Percentiles rank a stretch among this genome's conserved stretches.
Conservation (phyloP, 2,329 filamentous ascomycete genomes). For the Trichoderma guizhouense region DNA sequence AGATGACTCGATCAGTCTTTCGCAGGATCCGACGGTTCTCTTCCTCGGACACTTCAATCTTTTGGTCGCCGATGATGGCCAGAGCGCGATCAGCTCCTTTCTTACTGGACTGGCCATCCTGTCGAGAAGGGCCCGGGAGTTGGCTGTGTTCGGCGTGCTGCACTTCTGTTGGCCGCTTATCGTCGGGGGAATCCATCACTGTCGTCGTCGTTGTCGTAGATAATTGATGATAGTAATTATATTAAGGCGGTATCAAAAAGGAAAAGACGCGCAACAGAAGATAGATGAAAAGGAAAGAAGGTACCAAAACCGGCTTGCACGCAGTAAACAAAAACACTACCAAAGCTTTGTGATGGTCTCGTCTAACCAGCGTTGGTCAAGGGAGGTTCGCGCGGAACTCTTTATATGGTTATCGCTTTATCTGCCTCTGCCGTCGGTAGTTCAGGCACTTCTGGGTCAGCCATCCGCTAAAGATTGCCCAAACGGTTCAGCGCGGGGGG, state of each 20-base stretch:
- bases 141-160: slow-evolving; percentile 2
- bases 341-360: not conserved
- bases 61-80: slow-evolving; percentile 8
- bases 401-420: not conserved
- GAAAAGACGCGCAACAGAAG: not conserved
- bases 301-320: not conserved
- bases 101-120: not conserved
- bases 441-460: not conserved
- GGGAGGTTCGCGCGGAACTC: not conserved
- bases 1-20: slow-evolving; percentile 60
- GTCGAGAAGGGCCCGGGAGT: not conserved
- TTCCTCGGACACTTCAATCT: slow-evolving; percentile 20
- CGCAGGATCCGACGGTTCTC: slow-evolving; percentile 46
- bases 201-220: not conserved
- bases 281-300: not conserved
- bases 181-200: not conserved
- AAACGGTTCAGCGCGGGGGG: not conserved
- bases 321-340: not conserved
- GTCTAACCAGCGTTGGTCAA: not conserved
- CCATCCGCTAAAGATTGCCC: not conserved
- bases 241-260: not conserved
- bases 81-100: slow-evolving; percentile 5
- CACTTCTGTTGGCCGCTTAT: not conserved
- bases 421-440: not conserved
- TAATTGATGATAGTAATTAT: not conserved